Percentiles rank a stretch among this genome's conserved stretches.
Conservation (phyloP, 2,329 filamentous ascomycete species). For the Hypoxylon sp. region DNA sequence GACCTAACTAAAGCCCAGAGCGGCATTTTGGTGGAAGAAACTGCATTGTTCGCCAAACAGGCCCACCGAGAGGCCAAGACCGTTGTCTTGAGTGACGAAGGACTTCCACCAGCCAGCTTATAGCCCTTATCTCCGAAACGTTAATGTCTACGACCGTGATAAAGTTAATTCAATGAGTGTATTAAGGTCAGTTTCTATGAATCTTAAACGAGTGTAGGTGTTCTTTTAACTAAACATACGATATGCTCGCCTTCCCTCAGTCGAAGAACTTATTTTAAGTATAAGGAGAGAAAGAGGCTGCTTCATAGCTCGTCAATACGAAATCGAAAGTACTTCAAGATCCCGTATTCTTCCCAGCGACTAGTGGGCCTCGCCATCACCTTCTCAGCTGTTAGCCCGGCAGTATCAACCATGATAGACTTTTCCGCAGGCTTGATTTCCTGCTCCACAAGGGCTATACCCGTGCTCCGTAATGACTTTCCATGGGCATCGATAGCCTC, state of each 20-base stretch:
- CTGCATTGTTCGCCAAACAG: too few relatives aligned
- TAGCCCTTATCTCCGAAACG: background rate
- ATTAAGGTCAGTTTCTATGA: conserved; percentile 17
- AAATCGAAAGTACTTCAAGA: conserved; percentile 32
- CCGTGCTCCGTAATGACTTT: conserved; percentile 44
- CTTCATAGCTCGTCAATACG: conserved; percentile 18
- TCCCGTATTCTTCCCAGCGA: conserved; percentile 29
- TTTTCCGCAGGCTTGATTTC: conserved; percentile 47
- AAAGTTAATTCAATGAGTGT: conserved; percentile 23
- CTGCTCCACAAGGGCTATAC: conserved; percentile 46
- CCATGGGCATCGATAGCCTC: conserved; percentile 49
- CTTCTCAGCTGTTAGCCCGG: conserved; percentile 8
- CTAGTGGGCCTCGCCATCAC: conserved; percentile 2
- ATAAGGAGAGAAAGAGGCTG: background rate
- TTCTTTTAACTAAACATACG: background rate
- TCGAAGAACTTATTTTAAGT: background rate
- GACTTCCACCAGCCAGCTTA: too few relatives aligned
- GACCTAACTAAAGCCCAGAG: too few relatives aligned
- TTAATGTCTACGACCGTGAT: background rate
- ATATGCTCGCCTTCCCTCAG: background rate
- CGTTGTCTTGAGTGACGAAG: too few relatives aligned
- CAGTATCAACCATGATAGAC: background rate
- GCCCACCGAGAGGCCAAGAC: too few relatives aligned
- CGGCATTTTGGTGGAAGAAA: too few relatives aligned
- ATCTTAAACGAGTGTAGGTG: conserved; percentile 14